phyloP scores from a whole-genome alignment of 495 filamentous ascomycete species.

The Xylaria telfairii region DNA sequence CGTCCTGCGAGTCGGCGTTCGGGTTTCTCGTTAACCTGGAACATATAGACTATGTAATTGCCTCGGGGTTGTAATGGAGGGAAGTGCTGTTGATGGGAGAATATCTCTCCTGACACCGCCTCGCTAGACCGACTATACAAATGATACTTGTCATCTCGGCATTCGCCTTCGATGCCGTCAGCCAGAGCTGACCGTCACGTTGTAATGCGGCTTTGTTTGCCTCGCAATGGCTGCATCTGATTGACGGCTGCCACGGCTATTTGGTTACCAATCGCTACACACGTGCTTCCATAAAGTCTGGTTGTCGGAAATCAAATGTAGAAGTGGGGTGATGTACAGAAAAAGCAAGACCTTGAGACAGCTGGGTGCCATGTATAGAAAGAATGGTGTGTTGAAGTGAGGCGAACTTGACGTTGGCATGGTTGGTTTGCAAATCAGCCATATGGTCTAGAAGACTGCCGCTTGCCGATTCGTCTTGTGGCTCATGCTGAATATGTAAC shows the following conservation, averaged over 20 bases:
- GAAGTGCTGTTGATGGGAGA: background rate
- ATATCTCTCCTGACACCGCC: background rate
- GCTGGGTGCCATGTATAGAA: background rate
- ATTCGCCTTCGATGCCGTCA: constrained; percentile 15
- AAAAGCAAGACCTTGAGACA: background rate
- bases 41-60: background rate
- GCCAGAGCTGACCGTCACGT: constrained; percentile 11
- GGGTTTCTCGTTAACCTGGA: background rate
- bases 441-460: background rate
- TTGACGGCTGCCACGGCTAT: background rate
- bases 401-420: background rate
- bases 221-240: background rate
- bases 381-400: constrained; percentile 2
- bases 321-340: background rate
- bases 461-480: constrained; percentile 1
- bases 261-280: background rate
- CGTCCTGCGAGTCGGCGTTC: background rate
- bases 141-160: background rate
- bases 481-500: background rate
- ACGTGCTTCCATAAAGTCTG: background rate
- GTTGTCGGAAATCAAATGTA: background rate
- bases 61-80: background rate
- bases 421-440: background rate
- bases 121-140: background rate
- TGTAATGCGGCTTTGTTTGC: constrained; percentile 4